Base-by-base conservation (phyloP, 1,139 yeast species). In the Geotrichum restrictum region DNA sequence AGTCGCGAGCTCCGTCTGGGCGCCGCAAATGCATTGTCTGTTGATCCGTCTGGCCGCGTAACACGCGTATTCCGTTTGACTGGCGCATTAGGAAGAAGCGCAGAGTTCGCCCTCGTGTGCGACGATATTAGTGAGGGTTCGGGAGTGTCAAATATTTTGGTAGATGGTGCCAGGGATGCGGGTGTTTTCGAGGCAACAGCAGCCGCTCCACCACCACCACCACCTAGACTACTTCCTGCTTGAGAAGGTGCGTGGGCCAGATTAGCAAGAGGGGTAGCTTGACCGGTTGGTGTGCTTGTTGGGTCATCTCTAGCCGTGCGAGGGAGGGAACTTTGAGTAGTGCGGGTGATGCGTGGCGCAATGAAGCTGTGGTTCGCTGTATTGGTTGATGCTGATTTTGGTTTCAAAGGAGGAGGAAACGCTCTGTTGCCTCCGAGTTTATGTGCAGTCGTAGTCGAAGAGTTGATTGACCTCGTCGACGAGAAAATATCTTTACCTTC, bases 1-100 rank as follows among this genome's bases (percentile, higher is more conserved):
- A 44, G 41, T n/a, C 49, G 37, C 6, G 52, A 38, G 29, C 52
- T 49, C n/a, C 52, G 38, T 18, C 52, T 19, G 3, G 52, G 52
- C 4, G 36, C 45, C 3, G 49, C 43, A 16, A 46, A 33, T 14
- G 21, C 44, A 16, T 16, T 21, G 13, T 39, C 49, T 3, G 33
- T 24, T 8, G 51, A 11, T 36, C 42, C 36, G 21, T 21, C 42
- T 11, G 18, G 24, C 27, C 41, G 41, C n/a, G 42, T 11, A 7
- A 19, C 19, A 8, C 36, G 48, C 16, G 16, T 32, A 11, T 21
- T 40, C 27, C 48, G 52, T 31, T 45, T 49, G 7, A 32, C 21
- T 11, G 52, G 52, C 10, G 52, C 49, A 6, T 40, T 37, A 8
- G 45, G 52, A n/a, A 49, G 33, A 14, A 32, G 19, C 29, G 29